These are phyloP conservation scores for Pseudopyricularia cyperi DNA, from an alignment of 2,329 filamentous ascomycete genomes.

Conservation along the genomic window DNA sequence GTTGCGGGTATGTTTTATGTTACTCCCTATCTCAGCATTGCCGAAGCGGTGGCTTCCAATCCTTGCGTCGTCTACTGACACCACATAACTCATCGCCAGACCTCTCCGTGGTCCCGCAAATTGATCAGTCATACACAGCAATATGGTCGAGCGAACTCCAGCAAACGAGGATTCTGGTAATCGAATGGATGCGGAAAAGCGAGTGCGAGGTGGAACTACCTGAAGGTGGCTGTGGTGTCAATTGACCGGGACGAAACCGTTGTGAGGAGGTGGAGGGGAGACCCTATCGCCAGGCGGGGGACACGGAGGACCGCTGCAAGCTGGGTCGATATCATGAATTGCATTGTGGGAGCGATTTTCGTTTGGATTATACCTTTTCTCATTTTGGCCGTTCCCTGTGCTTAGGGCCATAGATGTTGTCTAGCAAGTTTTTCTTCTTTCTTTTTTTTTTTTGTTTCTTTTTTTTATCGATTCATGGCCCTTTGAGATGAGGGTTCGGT, in stretches of 20 bases:
- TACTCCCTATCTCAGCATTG: neutral
- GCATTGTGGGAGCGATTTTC: neutral
- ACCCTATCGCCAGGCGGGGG: neutral
- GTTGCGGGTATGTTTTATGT: conserved; percentile 36
- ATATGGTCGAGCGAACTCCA: neutral
- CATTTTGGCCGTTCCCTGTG: neutral
- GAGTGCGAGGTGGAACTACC: neutral
- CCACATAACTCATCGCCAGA: neutral
- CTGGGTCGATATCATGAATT: neutral
- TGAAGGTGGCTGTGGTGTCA: neutral
- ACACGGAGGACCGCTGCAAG: neutral
- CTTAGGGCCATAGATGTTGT: neutral
- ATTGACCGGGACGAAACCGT: neutral
- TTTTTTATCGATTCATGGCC: too few relatives aligned
- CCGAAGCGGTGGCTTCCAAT: neutral
- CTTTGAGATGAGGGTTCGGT: too few relatives aligned
- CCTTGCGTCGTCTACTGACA: neutral
- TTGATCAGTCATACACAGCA: neutral
- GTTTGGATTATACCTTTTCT: neutral
- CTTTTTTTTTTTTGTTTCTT: neutral
- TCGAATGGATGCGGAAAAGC: neutral
- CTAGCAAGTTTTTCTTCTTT: neutral
- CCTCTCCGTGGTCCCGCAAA: neutral
- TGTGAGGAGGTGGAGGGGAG: neutral
- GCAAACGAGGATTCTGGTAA: neutral